Evolutionary conservation across 176 grass and related monocot species (phyloP).

Genomic region (Carex myosuroides): DNA sequence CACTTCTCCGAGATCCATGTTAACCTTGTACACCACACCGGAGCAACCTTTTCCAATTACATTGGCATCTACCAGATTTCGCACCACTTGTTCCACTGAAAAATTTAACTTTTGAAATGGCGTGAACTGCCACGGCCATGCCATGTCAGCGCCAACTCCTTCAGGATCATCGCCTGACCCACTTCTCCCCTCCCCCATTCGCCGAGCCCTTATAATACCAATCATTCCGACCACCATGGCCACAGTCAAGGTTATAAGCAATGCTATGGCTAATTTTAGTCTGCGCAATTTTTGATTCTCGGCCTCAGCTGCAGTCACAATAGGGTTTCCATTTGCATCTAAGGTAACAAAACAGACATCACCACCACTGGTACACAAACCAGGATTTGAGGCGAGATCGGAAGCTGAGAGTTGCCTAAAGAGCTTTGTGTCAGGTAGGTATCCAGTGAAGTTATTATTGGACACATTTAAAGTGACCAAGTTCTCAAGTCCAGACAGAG

Average conservation of each 20-base stretch:
- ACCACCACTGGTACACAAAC: conserved; percentile 74
- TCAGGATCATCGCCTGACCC: conserved; percentile 32
- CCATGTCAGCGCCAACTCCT: conserved; percentile 38
- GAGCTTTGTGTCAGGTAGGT: conserved; percentile 92
- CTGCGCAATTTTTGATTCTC: conserved; percentile 47
- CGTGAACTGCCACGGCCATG: conserved; percentile 98
- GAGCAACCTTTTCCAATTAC: conserved; percentile 91
- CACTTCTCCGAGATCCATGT: conserved; percentile 71
- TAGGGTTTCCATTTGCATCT: conserved; percentile 43
- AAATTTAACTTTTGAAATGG: conserved; percentile 97
- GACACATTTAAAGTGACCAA: conserved; percentile 89
- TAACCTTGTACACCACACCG: conserved; percentile 83
- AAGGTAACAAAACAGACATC: conserved; percentile 81
- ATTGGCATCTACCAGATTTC: conserved; percentile 71
- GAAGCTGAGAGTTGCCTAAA: conserved; percentile 79
- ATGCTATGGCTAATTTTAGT: conserved; percentile 63
- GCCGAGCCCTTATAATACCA: conserved; percentile 51
- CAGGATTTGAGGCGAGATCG: conserved; percentile 50
- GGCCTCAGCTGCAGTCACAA: conserved; percentile 23
- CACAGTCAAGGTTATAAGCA: conserved; percentile 73
- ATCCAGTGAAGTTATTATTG: conserved; percentile 91
- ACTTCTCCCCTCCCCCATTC: conserved; percentile 35
- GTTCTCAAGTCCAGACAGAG: conserved; percentile 63
- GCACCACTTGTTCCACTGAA: conserved; percentile 77
- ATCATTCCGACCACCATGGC: conserved; percentile 85